Evolutionary conservation across 305 asterid genomes (phyloP).

Genomic region (Fraxinus latifolia): DNA sequence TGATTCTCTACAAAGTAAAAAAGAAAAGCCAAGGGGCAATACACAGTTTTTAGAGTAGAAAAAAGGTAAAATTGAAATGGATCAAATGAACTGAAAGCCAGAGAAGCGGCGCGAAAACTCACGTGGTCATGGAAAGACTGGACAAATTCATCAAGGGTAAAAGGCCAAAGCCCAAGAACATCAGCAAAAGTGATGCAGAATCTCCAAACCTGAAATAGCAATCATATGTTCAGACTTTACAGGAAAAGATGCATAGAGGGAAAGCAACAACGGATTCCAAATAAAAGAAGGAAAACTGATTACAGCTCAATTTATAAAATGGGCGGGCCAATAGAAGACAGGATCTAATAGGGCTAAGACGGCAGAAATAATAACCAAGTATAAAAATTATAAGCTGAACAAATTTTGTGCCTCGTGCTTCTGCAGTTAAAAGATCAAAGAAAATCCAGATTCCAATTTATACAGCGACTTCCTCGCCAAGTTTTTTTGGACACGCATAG

Average conservation of each 20-base stretch:
- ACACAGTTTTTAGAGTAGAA: not conserved
- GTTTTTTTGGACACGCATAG: too few relatives aligned
- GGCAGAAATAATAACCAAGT: not conserved
- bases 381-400: not conserved
- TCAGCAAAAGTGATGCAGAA: constrained; percentile 93
- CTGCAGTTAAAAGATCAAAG: not conserved
- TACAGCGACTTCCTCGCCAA: not conserved
- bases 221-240: constrained; percentile 19
- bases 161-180: constrained; percentile 95
- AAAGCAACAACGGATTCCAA: not conserved
- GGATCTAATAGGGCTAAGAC: not conserved
- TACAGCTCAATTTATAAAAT: not conserved
- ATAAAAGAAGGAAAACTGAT: not conserved
- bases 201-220: constrained; percentile 79
- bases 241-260: not conserved
- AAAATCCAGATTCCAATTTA: not conserved
- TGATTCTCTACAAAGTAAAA: not conserved
- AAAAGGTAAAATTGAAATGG: constrained; percentile 7
- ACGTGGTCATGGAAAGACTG: constrained; percentile 95
- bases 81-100: not conserved
- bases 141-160: constrained; percentile 88
- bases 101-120: constrained; percentile 39
- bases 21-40: not conserved
- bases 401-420: not conserved
- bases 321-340: not conserved